These are phyloP conservation scores for Trichocomaceae sp. DNA, from an alignment of 2,329 filamentous ascomycete genomes.

Conservation along the genomic window DNA sequence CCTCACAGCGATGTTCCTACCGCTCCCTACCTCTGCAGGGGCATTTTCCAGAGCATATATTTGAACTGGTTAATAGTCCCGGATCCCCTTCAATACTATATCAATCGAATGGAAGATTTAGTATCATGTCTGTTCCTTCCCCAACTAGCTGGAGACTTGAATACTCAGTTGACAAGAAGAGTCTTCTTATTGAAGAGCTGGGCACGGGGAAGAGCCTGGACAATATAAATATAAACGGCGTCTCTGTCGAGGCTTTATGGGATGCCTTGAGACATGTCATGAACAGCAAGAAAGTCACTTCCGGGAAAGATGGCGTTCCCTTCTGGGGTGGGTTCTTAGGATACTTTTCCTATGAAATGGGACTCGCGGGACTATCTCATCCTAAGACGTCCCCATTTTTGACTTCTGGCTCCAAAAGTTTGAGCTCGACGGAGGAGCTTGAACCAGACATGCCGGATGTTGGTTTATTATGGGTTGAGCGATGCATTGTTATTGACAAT, in stretches of 20 bases:
- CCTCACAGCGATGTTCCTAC: conserved; percentile 21
- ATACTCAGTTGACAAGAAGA: conserved; percentile 23
- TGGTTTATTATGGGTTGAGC: conserved; percentile 68
- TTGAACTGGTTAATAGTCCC: conserved; percentile 29
- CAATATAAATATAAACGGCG: neutral
- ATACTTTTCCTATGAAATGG: conserved; percentile 78
- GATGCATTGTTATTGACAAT: conserved; percentile 73
- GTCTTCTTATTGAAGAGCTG: conserved; percentile 21
- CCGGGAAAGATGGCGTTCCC: conserved; percentile 36
- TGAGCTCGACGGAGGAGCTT: conserved; percentile 23
- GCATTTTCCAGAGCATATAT: conserved; percentile 28
- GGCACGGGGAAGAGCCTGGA: neutral
- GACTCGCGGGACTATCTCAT: conserved; percentile 52
- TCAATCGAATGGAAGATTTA: conserved; percentile 40
- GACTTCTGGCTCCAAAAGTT: conserved; percentile 14
- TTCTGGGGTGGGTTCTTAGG: conserved; percentile 84
- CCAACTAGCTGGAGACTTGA: conserved; percentile 33
- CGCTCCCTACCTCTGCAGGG: conserved; percentile 20
- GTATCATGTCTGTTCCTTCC: conserved; percentile 31
- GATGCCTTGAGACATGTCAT: conserved; percentile 33
- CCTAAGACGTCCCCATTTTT: conserved; percentile 37
- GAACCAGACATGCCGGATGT: conserved; percentile 56
- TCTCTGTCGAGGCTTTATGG: conserved; percentile 25
- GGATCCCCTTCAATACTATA: conserved; percentile 30
- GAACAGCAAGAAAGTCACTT: conserved; percentile 32